phyloP scores from a whole-genome alignment of 257 asterid species.

The Handroanthus guayacan region DNA sequence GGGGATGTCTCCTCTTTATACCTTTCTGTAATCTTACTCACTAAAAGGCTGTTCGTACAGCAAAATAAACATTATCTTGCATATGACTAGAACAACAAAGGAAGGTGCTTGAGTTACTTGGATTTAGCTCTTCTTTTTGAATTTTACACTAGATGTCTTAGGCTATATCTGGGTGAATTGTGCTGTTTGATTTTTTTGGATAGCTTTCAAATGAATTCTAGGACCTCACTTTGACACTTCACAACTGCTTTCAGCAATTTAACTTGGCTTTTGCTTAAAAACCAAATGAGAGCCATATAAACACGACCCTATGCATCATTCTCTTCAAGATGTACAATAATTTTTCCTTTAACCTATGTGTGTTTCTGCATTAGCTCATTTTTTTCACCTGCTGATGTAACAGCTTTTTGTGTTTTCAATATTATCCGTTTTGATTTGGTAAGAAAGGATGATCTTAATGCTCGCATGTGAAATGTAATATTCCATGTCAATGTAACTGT shows the following conservation, averaged over 20 bases:
- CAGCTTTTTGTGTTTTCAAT: too few relatives aligned
- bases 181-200: neutral
- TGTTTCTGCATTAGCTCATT: neutral
- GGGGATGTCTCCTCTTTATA: neutral
- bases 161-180: neutral
- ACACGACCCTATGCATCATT: neutral
- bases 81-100: neutral
- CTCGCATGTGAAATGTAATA: neutral
- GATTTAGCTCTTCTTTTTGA: neutral
- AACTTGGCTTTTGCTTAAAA: neutral
- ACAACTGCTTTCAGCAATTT: neutral
- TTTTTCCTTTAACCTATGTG: neutral
- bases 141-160: neutral
- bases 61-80: neutral
- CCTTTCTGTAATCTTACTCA: neutral
- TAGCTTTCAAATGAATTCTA: too few relatives aligned
- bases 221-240: neutral
- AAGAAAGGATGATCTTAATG: neutral
- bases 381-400: too few relatives aligned
- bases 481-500: neutral
- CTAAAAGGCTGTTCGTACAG: neutral
- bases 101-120: neutral
- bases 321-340: neutral
- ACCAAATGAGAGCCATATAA: neutral
- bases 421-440: neutral